phyloP scores from a whole-genome alignment of 176 grass and related monocot species.

The Oryza brachyantha region DNA sequence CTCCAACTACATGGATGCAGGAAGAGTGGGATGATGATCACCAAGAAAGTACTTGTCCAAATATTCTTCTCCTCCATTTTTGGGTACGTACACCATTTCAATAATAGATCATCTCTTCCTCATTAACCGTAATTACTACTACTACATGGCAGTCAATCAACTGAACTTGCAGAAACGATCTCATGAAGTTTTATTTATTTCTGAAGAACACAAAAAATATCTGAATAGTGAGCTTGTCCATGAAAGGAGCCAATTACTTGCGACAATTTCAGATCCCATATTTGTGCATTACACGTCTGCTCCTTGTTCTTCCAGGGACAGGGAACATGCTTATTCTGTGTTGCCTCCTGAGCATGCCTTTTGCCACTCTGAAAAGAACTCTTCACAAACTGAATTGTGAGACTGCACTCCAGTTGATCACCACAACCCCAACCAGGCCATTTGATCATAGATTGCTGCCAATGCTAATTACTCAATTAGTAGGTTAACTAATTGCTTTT shows the following conservation, averaged over 20 bases:
- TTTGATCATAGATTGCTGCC: slow-evolving; percentile 14
- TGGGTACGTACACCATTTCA: slow-evolving; percentile 45
- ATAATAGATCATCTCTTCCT: not conserved
- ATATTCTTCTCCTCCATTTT: slow-evolving; percentile 79
- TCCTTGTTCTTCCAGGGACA: not conserved
- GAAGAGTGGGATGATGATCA: slow-evolving; percentile 41
- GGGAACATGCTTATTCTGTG: slow-evolving; percentile 20
- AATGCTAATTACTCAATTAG: slow-evolving; percentile 14
- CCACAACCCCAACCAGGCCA: not conserved
- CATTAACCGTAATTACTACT: not conserved
- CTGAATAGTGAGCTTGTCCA: not conserved
- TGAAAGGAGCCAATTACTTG: slow-evolving; percentile 14
- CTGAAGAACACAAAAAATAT: not conserved
- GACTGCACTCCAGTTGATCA: not conserved
- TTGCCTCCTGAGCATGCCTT: slow-evolving; percentile 1
- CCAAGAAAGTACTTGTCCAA: slow-evolving; percentile 59
- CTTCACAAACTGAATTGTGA: not conserved
- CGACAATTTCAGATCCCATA: not conserved
- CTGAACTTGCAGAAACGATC: not conserved
- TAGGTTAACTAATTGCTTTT: slow-evolving; percentile 36
- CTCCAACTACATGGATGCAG: slow-evolving; percentile 35
- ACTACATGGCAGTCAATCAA: not conserved
- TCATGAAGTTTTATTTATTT: not conserved
- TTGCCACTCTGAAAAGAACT: not conserved
- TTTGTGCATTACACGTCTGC: slow-evolving; percentile 28